Percentiles rank a stretch among this genome's conserved stretches.
Evolutionary conservation across 106 monocot genomes (phyloP).

Genomic region (Acorus gramineus): DNA sequence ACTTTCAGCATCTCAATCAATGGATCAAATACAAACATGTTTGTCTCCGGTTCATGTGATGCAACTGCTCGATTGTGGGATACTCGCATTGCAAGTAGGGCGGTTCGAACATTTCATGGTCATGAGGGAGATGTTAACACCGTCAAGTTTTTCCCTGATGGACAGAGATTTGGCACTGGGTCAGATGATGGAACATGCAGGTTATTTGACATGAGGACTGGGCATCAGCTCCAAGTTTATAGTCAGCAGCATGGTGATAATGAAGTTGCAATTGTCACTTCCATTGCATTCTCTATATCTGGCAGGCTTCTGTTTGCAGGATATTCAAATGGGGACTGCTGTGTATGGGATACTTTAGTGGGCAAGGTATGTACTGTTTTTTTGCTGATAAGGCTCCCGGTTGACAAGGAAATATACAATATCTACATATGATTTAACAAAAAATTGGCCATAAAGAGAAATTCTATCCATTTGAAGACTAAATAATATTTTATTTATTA

Average conservation of each 20-base stretch:
- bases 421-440: no score
- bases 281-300: conserved; percentile 87
- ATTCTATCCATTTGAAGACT: no score
- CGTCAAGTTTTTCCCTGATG: conserved; percentile 97
- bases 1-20: conserved; percentile 73
- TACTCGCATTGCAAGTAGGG: conserved; percentile 72
- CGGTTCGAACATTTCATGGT: conserved; percentile 69
- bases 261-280: conserved; percentile 51
- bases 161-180: conserved; percentile 92
- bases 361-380: conserved; percentile 50
- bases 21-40: conserved; percentile 70
- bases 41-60: conserved; percentile 96
- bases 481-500: no score
- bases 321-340: conserved; percentile 94
- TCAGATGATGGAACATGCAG: conserved; percentile 93
- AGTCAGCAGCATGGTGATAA: conserved; percentile 25
- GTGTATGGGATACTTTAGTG: conserved; percentile 87
- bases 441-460: no score
- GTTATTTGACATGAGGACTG: conserved; percentile 87
- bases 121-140: conserved; percentile 78
- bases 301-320: conserved; percentile 94
- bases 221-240: conserved; percentile 93
- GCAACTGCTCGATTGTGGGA: conserved; percentile 85
- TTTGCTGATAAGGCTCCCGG: not conserved
- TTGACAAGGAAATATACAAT: no score